Evolutionary conservation across 2,329 filamentous ascomycete genomes (phyloP).

Genomic region (Pezicula neosporulosa): DNA sequence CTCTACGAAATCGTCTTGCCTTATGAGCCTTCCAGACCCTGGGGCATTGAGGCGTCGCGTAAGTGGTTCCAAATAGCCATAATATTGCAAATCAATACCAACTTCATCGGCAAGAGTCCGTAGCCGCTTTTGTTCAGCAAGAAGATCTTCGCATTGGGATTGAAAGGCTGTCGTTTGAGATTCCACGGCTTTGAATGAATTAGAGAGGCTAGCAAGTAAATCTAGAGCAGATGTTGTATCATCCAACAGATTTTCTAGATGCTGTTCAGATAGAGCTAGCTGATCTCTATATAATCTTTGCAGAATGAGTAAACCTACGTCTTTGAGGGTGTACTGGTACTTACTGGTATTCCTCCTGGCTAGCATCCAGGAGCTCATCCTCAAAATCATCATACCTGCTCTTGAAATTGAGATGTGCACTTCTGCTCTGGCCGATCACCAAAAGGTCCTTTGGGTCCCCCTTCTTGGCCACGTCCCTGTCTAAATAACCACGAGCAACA

Average conservation of each 20-base stretch:
- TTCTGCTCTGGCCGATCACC: conserved; percentile 33
- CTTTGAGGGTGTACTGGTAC: conserved; percentile 25
- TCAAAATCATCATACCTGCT: conserved; percentile 57
- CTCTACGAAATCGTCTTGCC: conserved; percentile 79
- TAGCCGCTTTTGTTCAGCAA: conserved; percentile 77
- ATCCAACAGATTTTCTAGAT: conserved; percentile 74
- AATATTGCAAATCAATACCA: conserved; percentile 88
- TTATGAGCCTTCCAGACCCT: conserved; percentile 80
- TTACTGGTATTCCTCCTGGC: conserved; percentile 81
- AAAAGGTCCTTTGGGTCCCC: conserved; percentile 12
- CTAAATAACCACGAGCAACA: conserved; percentile 53
- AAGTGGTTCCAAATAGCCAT: conserved; percentile 87
- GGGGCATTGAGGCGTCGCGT: conserved; percentile 89
- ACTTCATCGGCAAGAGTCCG: conserved; percentile 79
- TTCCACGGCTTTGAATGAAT: conserved; percentile 85
- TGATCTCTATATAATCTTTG: conserved; percentile 74
- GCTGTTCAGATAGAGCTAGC: conserved; percentile 73
- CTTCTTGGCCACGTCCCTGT: conserved; percentile 42
- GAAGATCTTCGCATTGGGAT: conserved; percentile 82
- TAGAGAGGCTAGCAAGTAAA: conserved; percentile 73
- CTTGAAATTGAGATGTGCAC: conserved; percentile 49
- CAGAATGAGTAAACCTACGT: conserved; percentile 6
- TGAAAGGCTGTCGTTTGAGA: conserved; percentile 91
- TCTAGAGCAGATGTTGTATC: conserved; percentile 75
- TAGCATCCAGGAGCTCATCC: conserved; percentile 71